Base-by-base conservation (phyloP, 306 rosid genomes). In the Pyrus betulifolia region DNA sequence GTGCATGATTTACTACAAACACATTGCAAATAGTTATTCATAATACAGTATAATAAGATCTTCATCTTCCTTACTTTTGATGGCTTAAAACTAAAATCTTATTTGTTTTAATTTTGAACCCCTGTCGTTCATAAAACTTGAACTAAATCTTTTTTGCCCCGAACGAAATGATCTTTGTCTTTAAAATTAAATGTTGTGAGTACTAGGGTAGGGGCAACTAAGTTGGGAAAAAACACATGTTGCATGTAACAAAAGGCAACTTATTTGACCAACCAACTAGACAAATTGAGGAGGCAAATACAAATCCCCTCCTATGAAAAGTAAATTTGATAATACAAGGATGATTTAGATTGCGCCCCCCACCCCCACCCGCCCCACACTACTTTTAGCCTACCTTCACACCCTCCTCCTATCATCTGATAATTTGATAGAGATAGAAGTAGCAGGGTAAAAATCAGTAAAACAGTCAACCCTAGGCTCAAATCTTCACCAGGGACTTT, bases 251-350 rank as follows among this genome's bases (percentile, higher is more conserved):
- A 55, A 72, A 46, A n/a, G 71, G 11, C 15, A 72, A 72, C 66
- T 72, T 59, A 77, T 82, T 78, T 77, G n/a, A 59, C 28, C 55
- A 58, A 60, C 69, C 63, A 58, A 82, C 44, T 18, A 23, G 55
- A 59, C 40, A 25, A 54, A n/a, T 9, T n/a, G 45, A 4, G 75
- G 79, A 72, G 31, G 65, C 72, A 65, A 49, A 73, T 5, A 12
- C 45, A 60, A 23, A 23, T 27, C 45, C 45, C 45, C 31, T 17
- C 42, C 18, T 14, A 10, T 23, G 71, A 62, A 54, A 69, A 65
- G 74, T 51, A 72, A 42, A 33, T 38, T 57, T 19, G 66, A 63
- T 67, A 15, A 9, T 73, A 23, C 33, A 60, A 55, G 40, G 33
- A 51, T 67, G 28, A 73, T 54, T 60, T 63, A 28, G 57, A 49